Evolutionary conservation across 1,284 basidiomycete genomes (phyloP).

Genomic region (Cutaneotrichosporon sp.): DNA sequence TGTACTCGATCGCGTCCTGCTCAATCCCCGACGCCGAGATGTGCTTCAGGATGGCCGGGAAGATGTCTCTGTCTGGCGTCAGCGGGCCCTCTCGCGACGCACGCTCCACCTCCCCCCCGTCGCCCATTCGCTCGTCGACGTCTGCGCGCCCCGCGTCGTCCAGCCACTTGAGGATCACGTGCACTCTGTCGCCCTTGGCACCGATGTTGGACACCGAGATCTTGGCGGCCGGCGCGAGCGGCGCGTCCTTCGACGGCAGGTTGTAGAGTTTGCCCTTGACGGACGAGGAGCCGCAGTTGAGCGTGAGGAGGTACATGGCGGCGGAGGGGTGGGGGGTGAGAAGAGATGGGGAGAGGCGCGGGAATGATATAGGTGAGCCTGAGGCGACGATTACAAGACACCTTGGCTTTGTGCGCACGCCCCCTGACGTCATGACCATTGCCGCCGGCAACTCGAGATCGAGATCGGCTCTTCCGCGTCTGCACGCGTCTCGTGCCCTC

Average conservation of each 20-base stretch:
- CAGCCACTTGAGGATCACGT: constrained; percentile 40
- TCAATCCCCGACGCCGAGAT: constrained; percentile 37
- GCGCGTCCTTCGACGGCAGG: constrained; percentile 26
- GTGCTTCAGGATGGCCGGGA: constrained; percentile 45
- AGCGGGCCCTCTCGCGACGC: constrained; percentile 8
- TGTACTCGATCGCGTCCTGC: constrained; percentile 48
- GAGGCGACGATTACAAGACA: no score
- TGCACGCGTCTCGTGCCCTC: not conserved
- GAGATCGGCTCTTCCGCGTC: no score
- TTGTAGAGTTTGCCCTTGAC: constrained; percentile 54
- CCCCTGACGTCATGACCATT: constrained; percentile 1
- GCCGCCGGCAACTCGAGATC: not conserved
- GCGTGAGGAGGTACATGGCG: constrained; percentile 46
- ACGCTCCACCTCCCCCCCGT: constrained; percentile 47
- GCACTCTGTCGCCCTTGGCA: constrained; percentile 49
- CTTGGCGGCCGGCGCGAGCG: constrained; percentile 32
- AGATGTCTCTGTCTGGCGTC: constrained; percentile 44
- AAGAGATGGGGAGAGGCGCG: constrained; percentile 11
- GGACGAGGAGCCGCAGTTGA: constrained; percentile 56
- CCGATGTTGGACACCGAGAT: constrained; percentile 49
- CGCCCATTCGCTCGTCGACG: constrained; percentile 42
- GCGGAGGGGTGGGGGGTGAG: no score
- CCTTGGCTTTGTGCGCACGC: not conserved
- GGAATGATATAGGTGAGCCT: no score
- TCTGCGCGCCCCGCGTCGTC: constrained; percentile 26